Evolutionary conservation across 2,329 filamentous ascomycete genomes (phyloP).

Genomic region (Neonectria coccinea): DNA sequence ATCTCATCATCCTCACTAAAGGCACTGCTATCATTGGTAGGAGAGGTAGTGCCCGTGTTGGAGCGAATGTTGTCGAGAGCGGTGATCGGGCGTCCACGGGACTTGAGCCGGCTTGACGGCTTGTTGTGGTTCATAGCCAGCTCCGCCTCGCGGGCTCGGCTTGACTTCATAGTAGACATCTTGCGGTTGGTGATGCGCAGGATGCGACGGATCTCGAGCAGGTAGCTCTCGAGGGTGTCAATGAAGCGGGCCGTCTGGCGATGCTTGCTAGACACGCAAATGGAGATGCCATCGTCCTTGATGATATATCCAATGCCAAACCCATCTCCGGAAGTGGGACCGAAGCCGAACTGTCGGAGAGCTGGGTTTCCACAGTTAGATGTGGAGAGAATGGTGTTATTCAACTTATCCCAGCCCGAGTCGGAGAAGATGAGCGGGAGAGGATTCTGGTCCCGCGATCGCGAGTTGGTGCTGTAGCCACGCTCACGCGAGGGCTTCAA

Average conservation of each 20-base stretch:
- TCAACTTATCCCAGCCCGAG: constrained; percentile 91
- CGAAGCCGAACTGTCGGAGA: constrained; percentile 95
- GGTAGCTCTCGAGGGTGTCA: constrained; percentile 88
- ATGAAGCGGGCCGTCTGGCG: constrained; percentile 92
- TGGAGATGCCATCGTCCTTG: constrained; percentile 81
- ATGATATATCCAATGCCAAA: constrained; percentile 99
- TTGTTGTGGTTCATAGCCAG: constrained; percentile 48
- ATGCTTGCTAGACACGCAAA: constrained; percentile 94
- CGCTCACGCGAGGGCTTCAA: constrained; percentile 57
- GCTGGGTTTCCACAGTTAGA: constrained; percentile 99
- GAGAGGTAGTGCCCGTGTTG: constrained; percentile 65
- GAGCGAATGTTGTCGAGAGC: constrained; percentile 61
- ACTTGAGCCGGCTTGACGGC: constrained; percentile 68
- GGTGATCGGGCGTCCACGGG: constrained; percentile 78
- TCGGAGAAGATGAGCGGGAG: constrained; percentile 89
- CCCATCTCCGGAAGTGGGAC: constrained; percentile 90
- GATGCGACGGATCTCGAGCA: constrained; percentile 89
- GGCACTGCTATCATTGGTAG: constrained; percentile 75
- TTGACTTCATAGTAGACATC: constrained; percentile 57
- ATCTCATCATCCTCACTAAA: constrained; percentile 89
- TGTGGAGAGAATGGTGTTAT: constrained; percentile 92
- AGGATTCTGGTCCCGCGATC: constrained; percentile 59
- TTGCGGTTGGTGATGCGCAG: constrained; percentile 74
- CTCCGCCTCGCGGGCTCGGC: constrained; percentile 67
- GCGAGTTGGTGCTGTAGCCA: constrained; percentile 66